Base-by-base conservation (phyloP, 306 rosid genomes). In the Cicer arietinum region DNA sequence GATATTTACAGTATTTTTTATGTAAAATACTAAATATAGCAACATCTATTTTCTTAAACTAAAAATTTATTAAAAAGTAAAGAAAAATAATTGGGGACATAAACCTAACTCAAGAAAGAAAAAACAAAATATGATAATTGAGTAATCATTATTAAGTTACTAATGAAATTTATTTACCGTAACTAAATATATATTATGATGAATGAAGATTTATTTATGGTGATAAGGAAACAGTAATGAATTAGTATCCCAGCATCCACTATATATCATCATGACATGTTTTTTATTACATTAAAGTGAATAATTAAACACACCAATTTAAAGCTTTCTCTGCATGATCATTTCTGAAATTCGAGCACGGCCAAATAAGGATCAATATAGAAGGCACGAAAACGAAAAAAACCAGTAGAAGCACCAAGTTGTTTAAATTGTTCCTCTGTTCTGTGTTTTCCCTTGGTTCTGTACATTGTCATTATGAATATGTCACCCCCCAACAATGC, bases 391-490 rank as follows among this genome's bases (percentile, higher is more conserved):
- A 84, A 81, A 67, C 30, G 80, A 37, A 86, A 44, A 71, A 90
- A 90, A 12, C 97, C 97, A 10, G 78, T 80, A 1, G 86, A 77
- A 62, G 68, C 66, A 22, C 80, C 96, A 0, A 92, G 89, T 13
- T 83, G 81, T 64, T 74, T 76, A 52, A 84, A 83, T 25, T 90
- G 81, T 14, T 87, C 77, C 53, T 88, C 86, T 4, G 94, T 88
- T 50, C 96, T 80, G n/a, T 85, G 91, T 86, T 87, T 92, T 3
- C 96, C 90, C 65, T 90, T 90, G 39, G 92, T 58, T 43, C 81
- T 77, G 10, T 90, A 90, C 71, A 87, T 81, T 6, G 96, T 87
- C 96, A 92, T 92, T 12, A 88, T 85, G 41, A 84, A 90, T 41
- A 92, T 67, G 87, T 92, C 96, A 7, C 60, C 91, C 48, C 81